These are phyloP conservation scores for Blastocystis sp. DNA, from an alignment of 352 stramenopile species.

Conservation along the genomic window DNA sequence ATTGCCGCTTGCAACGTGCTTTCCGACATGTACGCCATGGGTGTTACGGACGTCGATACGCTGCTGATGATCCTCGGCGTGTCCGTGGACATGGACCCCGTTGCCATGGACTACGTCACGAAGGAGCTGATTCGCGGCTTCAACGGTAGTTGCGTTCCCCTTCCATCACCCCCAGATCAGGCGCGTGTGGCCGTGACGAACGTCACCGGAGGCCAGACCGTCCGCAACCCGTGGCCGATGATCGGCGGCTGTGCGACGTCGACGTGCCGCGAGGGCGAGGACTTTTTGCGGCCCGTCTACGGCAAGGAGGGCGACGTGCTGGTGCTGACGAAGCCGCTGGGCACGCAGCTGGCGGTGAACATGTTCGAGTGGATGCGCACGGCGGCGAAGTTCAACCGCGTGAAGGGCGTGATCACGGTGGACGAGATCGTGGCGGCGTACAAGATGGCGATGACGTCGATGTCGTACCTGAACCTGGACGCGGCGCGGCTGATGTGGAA, in stretches of 20 bases:
- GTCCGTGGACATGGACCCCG: constrained; percentile 85
- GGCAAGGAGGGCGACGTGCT: constrained; percentile 84
- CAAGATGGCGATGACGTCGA: constrained; percentile 85
- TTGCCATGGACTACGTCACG: constrained; percentile 86
- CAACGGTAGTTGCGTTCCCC: constrained; percentile 77
- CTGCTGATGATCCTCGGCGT: constrained; percentile 90
- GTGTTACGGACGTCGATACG: constrained; percentile 87
- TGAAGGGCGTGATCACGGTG: constrained; percentile 77
- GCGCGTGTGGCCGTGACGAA: constrained; percentile 79
- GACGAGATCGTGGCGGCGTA: constrained; percentile 83
- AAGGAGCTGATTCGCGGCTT: constrained; percentile 89
- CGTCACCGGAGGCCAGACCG: constrained; percentile 88
- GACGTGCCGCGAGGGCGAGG: constrained; percentile 74
- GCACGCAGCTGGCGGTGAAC: constrained; percentile 81
- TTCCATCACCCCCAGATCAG: not conserved
- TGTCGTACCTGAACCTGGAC: constrained; percentile 87
- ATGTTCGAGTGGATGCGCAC: constrained; percentile 68
- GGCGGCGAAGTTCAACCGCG: constrained; percentile 78
- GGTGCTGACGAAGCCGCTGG: constrained; percentile 88
- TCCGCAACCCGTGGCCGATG: constrained; percentile 91
- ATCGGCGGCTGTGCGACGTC: constrained; percentile 87
- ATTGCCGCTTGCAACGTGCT: constrained; percentile 90
- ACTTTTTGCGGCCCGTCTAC: constrained; percentile 85
- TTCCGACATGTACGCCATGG: constrained; percentile 89
- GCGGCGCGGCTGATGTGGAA: constrained; percentile 86